Conservation (phyloP, 2,329 filamentous ascomycete species). For the Trichoderma pleuroti region DNA sequence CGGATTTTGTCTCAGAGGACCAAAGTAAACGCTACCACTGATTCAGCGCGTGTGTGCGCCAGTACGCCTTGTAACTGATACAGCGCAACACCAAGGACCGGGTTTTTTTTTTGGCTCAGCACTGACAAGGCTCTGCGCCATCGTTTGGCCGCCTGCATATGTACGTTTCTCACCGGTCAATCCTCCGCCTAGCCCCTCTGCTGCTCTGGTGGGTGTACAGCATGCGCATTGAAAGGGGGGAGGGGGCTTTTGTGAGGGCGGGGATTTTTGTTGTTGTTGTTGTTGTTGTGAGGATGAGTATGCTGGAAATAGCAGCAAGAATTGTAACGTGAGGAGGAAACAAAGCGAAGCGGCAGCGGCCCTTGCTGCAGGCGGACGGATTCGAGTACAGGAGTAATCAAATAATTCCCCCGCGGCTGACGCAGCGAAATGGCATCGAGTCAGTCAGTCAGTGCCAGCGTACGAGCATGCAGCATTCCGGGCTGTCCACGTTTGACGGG, state of each 20-base stretch:
- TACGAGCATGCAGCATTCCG: background rate
- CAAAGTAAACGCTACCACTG: background rate
- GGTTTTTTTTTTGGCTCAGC: background rate
- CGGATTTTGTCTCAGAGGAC: background rate
- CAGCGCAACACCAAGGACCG: background rate
- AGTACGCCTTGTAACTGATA: background rate
- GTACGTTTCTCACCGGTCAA: conserved; percentile 7
- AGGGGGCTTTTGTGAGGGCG: background rate
- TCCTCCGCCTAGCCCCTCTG: background rate
- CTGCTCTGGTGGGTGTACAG: background rate
- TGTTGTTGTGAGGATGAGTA: too few relatives aligned
- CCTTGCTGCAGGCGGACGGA: background rate
- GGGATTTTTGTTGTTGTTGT: background rate
- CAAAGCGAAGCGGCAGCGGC: background rate
- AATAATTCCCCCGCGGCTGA: background rate
- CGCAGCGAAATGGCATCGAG: background rate
- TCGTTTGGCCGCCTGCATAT: background rate
- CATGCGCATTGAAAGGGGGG: background rate
- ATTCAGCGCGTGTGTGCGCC: background rate
- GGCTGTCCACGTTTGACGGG: background rate
- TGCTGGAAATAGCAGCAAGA: background rate
- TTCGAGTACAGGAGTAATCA: background rate
- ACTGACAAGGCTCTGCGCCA: background rate
- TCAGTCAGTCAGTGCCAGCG: background rate
- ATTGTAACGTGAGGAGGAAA: background rate